Evolutionary conservation across 1,139 yeast species (phyloP).

Genomic region (Geotrichum carabidarum): DNA sequence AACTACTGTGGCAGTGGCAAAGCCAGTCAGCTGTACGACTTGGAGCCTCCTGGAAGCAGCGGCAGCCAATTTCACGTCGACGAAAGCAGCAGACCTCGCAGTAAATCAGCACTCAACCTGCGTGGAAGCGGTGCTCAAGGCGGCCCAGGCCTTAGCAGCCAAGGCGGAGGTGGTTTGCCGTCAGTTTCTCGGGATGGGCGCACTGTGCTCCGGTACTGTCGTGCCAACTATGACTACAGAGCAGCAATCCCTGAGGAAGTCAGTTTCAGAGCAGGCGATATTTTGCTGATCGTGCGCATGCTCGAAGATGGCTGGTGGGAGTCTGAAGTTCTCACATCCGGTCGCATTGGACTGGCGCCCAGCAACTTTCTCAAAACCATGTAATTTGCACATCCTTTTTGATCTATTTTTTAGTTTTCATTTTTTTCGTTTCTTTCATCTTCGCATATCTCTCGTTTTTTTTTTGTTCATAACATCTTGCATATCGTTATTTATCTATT

Average conservation of each 20-base stretch:
- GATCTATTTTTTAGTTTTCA: neutral
- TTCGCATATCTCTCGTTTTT: neutral
- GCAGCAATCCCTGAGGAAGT: slow-evolving; percentile 81
- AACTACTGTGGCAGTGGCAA: neutral
- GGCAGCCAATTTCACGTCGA: neutral
- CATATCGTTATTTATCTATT: neutral
- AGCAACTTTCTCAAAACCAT: slow-evolving; percentile 50
- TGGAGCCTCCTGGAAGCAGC: neutral
- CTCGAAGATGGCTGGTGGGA: slow-evolving; percentile 93
- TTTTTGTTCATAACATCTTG: neutral
- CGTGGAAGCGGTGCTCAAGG: slow-evolving; percentile 4
- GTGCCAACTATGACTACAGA: slow-evolving; percentile 65
- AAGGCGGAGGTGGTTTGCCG: slow-evolving; percentile 31
- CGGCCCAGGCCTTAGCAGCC: neutral
- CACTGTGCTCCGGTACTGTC: slow-evolving; percentile 54
- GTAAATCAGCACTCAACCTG: neutral
- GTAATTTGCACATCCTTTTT: neutral
- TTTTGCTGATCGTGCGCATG: slow-evolving; percentile 61
- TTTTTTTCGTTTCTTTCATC: neutral
- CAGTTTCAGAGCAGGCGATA: slow-evolving; percentile 66
- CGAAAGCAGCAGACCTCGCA: neutral
- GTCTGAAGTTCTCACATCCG: slow-evolving; percentile 56
- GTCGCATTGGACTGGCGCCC: slow-evolving; percentile 72
- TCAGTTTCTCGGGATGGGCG: slow-evolving; percentile 43
- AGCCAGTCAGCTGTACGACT: neutral